Evolutionary conservation across 441 rosid genomes (phyloP), one percentile per base, ranked within the genome.

Genomic region (Gossypium schwendimanii): DNA sequence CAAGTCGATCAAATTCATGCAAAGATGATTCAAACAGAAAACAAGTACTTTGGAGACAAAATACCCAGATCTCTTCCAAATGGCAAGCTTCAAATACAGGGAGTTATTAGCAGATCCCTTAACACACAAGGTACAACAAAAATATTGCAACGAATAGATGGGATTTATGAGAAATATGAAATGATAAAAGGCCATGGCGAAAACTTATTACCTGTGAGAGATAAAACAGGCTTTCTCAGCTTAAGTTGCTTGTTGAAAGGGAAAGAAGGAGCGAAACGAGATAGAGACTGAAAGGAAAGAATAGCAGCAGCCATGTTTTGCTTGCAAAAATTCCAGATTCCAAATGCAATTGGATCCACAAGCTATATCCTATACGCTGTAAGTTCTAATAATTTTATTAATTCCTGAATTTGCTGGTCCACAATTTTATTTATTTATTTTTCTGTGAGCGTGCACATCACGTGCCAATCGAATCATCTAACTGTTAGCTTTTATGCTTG

Each of bases 221-320:
- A 69, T 44, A 52, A 64, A 71, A 57, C 23, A 66, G 79, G 70
- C 21, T 58, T 64, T 60, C 73, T 62, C 44, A 73, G 62, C 58
- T 80, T 77, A 66, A 73, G 75, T 63, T 84, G 86, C 73, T 75
- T 77, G 72, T 53, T 73, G 72, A 62, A 71, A 52, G 73, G 67
- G 24, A 74, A 52, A 74, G 54, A 26, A 60, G 79, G 14, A 70
- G 73, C 73, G 65, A 28, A 55, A 15, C 3, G 72, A 26, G 72
- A 55, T 47, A 66, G 36, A 20, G 65, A 47, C 14, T 63, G 77
- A 75, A 77, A 49, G 73, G 69, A 41, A 54, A 85, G 71, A 44
- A 78, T 75, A 59, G 60, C 68, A 15, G 79, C 72, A 66, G 66
- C 85, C 92, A 87, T 89, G 57, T 36, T 49, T 70, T 39, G 50